Base-by-base conservation (phyloP, 2,329 filamentous ascomycete species). In the Magnaporthiopsis incrustans region DNA sequence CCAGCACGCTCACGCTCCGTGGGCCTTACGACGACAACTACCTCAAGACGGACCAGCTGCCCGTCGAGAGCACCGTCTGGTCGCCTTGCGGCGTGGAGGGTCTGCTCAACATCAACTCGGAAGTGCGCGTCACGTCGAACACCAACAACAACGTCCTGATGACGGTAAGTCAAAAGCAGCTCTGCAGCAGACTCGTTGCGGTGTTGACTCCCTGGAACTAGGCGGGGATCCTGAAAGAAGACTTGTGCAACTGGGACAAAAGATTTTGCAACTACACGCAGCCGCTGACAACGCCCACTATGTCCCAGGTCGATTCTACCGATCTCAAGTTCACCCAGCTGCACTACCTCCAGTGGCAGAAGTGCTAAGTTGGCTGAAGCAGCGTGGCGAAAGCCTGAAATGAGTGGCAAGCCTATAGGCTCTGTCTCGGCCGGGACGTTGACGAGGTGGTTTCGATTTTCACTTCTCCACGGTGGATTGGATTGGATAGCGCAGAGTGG, bases 91-190 rank as follows among this genome's bases (percentile, higher is more conserved):
- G 81, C 63, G 70, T 73, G 27, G 75, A 77, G 56, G 79, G 79
- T 65, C 73, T 80, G 67, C 76, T 83, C 69, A 83, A 83, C 74
- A 80, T 83, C 75, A 82, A 83, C 75, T 81, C 79, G 35, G 78
- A 82, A 69, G 75, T 80, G 68, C 78, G 78, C 67, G 65, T 73
- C 60, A 64, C 64, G 14, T 44, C 66, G n/a, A 67, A 67, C 65
- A 30, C 64, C 22, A 63, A 56, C 26, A 66, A 67, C 64, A 60
- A 62, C 14, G 70, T 69, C 8, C 67, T 70, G 35, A 62, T 73
- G 64, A 72, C 71, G 63, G 71, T 73, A 70, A 68, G 68, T 44
- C 61, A 57, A 53, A 53, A 53, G 22, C 11, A 25, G n/a, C 44
- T 8, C 44, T 25, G 44, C 64, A 61, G 12, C n/a, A 25, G 22